Conservation (phyloP, 106 monocot genomes). For the Phalaenopsis aphrodite region DNA sequence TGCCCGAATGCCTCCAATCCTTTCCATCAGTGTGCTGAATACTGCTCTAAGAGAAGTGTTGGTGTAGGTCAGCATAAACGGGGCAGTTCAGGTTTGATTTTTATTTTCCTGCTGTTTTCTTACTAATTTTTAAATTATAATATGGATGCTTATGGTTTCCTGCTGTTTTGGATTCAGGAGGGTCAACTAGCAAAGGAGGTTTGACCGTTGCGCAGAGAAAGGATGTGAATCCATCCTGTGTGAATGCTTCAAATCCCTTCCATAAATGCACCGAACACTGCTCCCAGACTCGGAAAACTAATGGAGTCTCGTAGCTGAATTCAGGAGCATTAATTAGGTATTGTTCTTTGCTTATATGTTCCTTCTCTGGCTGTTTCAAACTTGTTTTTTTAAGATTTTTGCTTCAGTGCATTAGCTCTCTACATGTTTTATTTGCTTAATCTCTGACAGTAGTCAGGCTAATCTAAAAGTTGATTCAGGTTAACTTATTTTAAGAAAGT, state of each 20-base stretch:
- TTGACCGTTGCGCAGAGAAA: constrained; percentile 2
- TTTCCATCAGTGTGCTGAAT: constrained; percentile 18
- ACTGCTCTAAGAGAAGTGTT: constrained; percentile 12
- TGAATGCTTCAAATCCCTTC: constrained; percentile 17
- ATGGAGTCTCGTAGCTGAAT: not conserved
- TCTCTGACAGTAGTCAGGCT: too few relatives aligned
- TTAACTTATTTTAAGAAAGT: too few relatives aligned
- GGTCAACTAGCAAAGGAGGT: not conserved
- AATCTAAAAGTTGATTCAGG: too few relatives aligned
- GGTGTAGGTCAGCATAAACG: not conserved
- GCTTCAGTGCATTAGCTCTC: too few relatives aligned
- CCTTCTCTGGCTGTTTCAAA: too few relatives aligned
- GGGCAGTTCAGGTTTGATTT: not conserved
- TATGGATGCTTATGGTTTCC: not conserved
- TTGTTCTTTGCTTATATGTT: not conserved
- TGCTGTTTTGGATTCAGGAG: constrained; percentile 7
- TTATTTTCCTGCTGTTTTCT: not conserved
- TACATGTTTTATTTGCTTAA: too few relatives aligned
- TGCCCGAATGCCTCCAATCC: constrained; percentile 22
- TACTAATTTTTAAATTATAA: not conserved
- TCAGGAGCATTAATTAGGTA: not conserved
- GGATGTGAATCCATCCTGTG: constrained; percentile 9
- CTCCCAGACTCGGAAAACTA: constrained; percentile 2
- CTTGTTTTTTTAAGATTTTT: too few relatives aligned
- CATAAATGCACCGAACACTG: constrained; percentile 18